phyloP scores from a whole-genome alignment of 208 protist genomes.

The Acanthamoeba sp. region DNA sequence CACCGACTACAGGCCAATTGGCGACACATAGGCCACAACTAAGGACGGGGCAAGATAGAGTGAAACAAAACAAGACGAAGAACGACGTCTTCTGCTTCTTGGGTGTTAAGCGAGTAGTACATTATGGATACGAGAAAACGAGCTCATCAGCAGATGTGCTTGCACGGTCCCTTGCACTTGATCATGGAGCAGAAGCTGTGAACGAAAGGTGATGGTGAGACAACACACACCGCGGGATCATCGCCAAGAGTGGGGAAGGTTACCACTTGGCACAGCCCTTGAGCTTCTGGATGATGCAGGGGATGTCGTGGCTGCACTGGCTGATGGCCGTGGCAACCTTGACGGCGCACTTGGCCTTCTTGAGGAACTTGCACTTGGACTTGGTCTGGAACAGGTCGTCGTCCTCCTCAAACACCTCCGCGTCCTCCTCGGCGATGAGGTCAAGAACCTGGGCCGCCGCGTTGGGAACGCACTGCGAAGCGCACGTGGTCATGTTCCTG shows the following conservation, averaged over 20 bases:
- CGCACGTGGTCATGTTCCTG: conserved; percentile 1
- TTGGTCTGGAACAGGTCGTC: background rate
- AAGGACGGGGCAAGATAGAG: no score
- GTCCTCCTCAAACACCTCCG: background rate
- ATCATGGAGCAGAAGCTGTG: background rate
- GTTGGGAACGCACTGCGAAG: background rate
- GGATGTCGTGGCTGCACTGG: background rate
- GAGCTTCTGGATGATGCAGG: conserved; percentile 15
- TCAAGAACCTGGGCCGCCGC: background rate
- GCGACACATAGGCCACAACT: no score
- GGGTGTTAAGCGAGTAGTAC: no score
- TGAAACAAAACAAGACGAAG: no score
- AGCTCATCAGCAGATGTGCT: background rate
- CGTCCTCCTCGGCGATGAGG: background rate
- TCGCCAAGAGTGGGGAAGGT: background rate
- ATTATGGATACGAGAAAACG: no score
- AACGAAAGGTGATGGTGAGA: background rate
- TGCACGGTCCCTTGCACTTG: background rate
- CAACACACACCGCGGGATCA: background rate
- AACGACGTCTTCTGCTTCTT: no score
- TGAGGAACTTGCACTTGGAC: conserved; percentile 13
- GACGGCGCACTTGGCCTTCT: conserved; percentile 28
- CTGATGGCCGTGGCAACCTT: background rate
- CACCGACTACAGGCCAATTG: no score
- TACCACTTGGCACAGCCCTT: conserved; percentile 4